phyloP scores from a whole-genome alignment of 257 asterid species.

The Craterostigma plantagineum region DNA sequence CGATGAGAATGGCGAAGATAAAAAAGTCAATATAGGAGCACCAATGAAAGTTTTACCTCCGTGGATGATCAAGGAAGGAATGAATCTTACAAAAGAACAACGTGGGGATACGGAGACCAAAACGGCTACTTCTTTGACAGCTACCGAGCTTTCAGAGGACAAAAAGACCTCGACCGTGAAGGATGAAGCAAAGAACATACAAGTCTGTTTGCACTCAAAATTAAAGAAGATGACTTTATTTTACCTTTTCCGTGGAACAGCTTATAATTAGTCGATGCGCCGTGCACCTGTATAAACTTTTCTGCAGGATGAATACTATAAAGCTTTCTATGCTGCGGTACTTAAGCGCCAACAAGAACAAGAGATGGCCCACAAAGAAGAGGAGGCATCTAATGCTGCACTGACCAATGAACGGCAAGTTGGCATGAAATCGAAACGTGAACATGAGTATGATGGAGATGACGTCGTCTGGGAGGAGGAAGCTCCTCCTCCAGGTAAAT shows the following conservation, averaged over 20 bases:
- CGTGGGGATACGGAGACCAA: slow-evolving; percentile 63
- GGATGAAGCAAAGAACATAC: slow-evolving; percentile 40
- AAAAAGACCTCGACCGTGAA: slow-evolving; percentile 37
- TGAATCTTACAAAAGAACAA: slow-evolving; percentile 83
- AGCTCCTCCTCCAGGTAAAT: slow-evolving; percentile 52
- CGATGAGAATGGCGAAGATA: slow-evolving; percentile 55
- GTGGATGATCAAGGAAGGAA: slow-evolving; percentile 91
- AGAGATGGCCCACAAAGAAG: slow-evolving; percentile 32
- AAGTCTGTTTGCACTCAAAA: slow-evolving; percentile 17
- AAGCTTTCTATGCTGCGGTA: slow-evolving; percentile 82
- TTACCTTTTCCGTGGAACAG: neutral
- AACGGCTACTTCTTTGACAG: slow-evolving; percentile 24
- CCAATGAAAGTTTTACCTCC: slow-evolving; percentile 85
- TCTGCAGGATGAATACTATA: slow-evolving; percentile 55
- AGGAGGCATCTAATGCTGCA: slow-evolving; percentile 14
- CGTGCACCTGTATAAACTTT: slow-evolving; percentile 2
- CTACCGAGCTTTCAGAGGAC: slow-evolving; percentile 41
- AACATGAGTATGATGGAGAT: slow-evolving; percentile 40
- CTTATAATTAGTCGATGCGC: neutral
- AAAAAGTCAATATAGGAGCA: slow-evolving; percentile 24
- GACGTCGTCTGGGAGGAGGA: slow-evolving; percentile 87
- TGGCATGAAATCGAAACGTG: slow-evolving; percentile 61
- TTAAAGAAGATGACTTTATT: neutral
- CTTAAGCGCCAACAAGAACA: slow-evolving; percentile 45
- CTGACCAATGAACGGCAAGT: slow-evolving; percentile 49